These are phyloP conservation scores for Scortechinia acanthostroma DNA, from an alignment of 2,329 filamentous ascomycete genomes.

Conservation along the genomic window DNA sequence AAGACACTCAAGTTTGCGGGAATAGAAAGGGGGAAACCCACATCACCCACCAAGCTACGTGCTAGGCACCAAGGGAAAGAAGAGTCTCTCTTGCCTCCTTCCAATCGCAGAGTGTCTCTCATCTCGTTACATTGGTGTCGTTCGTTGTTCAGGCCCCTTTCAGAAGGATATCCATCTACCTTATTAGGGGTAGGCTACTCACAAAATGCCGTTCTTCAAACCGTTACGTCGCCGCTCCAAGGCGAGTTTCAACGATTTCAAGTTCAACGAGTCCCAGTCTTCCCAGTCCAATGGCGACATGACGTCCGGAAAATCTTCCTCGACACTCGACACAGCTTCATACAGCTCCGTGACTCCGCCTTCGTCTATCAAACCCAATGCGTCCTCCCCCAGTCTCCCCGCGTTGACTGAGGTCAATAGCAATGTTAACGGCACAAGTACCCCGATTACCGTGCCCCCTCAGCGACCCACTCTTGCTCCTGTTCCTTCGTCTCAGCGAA, in stretches of 20 bases:
- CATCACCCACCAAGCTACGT: too few relatives aligned
- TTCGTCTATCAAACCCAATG: slow-evolving; percentile 38
- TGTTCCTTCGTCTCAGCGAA: slow-evolving; percentile 6
- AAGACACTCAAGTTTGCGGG: too few relatives aligned
- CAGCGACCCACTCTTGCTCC: slow-evolving; percentile 32
- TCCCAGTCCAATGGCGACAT: slow-evolving; percentile 22
- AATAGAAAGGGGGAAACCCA: too few relatives aligned
- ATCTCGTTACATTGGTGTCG: too few relatives aligned
- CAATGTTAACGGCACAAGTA: slow-evolving; percentile 24
- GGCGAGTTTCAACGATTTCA: slow-evolving; percentile 36
- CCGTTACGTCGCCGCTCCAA: slow-evolving; percentile 46
- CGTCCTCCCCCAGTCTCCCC: slow-evolving; percentile 34
- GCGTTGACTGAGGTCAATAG: slow-evolving; percentile 11
- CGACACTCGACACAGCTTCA: slow-evolving; percentile 43
- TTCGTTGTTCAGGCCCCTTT: too few relatives aligned
- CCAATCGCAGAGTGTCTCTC: too few relatives aligned
- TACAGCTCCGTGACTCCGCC: slow-evolving; percentile 44
- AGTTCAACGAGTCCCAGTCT: slow-evolving; percentile 20
- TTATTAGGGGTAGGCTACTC: too few relatives aligned
- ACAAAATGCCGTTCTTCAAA: slow-evolving; percentile 43
- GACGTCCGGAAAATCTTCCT: slow-evolving; percentile 42
- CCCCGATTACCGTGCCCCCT: slow-evolving; percentile 24
- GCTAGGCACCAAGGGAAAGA: too few relatives aligned
- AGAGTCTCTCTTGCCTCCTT: too few relatives aligned
- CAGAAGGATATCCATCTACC: too few relatives aligned